phyloP scores from a whole-genome alignment of 164 flowering plant species.

The Saururus chinensis region DNA sequence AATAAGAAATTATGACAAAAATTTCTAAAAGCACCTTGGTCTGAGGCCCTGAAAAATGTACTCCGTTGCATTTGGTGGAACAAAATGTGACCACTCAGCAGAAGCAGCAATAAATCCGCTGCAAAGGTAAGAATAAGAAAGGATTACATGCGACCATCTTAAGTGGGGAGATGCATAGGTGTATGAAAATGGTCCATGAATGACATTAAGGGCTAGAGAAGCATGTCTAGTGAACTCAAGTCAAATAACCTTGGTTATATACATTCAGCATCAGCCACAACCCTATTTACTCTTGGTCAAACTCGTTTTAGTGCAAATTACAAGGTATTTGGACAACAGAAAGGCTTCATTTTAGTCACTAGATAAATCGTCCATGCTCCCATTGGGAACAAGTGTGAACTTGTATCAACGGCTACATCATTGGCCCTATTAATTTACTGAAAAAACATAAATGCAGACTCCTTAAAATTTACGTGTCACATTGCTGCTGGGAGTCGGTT shows the following conservation, averaged over 20 bases:
- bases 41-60: conserved; percentile 64
- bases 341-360: no score
- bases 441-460: neutral
- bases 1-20: neutral
- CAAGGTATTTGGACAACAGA: no score
- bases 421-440: no score
- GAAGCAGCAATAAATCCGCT: conserved; percentile 30
- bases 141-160: neutral
- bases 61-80: conserved; percentile 61
- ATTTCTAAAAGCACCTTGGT: conserved; percentile 37
- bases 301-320: no score
- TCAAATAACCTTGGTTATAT: neutral
- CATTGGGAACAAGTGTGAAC: no score
- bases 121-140: conserved; percentile 4
- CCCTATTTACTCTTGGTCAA: no score
- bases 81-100: conserved; percentile 29
- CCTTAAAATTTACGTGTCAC: neutral
- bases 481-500: neutral
- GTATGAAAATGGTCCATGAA: neutral
- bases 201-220: neutral
- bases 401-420: no score
- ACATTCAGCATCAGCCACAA: no score
- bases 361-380: no score
- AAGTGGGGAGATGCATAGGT: no score
- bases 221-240: neutral